Evolutionary conservation across 2,329 filamentous ascomycete species (phyloP).

Genomic region (Neocatenulostroma microsporum): DNA sequence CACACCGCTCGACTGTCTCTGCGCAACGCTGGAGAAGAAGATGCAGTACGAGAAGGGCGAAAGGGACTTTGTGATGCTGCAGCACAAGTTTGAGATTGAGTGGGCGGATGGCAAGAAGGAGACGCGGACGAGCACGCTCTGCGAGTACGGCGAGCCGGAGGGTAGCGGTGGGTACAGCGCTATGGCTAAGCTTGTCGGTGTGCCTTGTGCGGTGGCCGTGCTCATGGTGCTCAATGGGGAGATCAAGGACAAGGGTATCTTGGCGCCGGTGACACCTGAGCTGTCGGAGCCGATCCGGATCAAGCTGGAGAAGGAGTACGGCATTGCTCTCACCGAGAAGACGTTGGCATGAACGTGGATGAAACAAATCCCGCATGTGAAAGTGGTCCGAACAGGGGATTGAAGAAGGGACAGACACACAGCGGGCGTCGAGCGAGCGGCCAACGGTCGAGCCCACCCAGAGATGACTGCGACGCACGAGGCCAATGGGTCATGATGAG

Average conservation of each 20-base stretch:
- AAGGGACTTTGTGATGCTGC: slow-evolving; percentile 72
- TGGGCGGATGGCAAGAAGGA: slow-evolving; percentile 69
- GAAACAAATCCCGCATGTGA: no score
- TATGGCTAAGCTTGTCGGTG: slow-evolving; percentile 76
- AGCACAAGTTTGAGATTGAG: slow-evolving; percentile 80
- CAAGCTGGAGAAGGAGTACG: slow-evolving; percentile 70
- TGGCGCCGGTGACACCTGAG: slow-evolving; percentile 67
- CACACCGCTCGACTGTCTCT: slow-evolving; percentile 85
- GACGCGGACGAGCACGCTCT: slow-evolving; percentile 71
- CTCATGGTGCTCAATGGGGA: slow-evolving; percentile 31
- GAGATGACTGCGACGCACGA: no score
- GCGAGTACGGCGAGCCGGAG: slow-evolving; percentile 70
- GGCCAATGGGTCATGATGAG: no score
- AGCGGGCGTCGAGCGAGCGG: no score
- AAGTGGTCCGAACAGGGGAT: no score
- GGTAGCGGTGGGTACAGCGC: slow-evolving; percentile 58
- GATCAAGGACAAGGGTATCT: slow-evolving; percentile 41
- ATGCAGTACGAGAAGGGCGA: slow-evolving; percentile 79
- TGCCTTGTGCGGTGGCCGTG: slow-evolving; percentile 67
- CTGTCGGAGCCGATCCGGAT: slow-evolving; percentile 67
- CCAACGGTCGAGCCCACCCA: no score
- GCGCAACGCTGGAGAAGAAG: slow-evolving; percentile 80
- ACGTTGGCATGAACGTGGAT: slow-evolving; percentile 32
- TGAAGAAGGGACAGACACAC: no score
- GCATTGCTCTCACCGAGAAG: slow-evolving; percentile 66